Evolutionary conservation across 179 eudicot species (phyloP).

Genomic region (Silene coronaria): DNA sequence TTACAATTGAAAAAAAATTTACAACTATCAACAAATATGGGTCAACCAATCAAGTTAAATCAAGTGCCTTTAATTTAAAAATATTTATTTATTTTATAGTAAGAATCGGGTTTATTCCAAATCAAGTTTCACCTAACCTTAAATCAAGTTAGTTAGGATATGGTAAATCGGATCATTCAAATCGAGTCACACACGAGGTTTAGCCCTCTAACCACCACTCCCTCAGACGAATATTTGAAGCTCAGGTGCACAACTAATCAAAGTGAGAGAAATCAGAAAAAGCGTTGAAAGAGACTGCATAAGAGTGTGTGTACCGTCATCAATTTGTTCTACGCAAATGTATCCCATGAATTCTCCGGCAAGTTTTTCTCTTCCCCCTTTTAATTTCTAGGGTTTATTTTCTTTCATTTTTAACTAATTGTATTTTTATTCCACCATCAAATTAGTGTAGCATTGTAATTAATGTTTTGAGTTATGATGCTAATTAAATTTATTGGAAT

Average conservation of each 20-base stretch:
- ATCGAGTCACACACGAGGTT: too few species aligned
- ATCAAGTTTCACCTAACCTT: too few species aligned
- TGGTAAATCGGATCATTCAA: too few species aligned
- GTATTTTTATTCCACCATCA: neutral
- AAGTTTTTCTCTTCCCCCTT: slow-evolving; percentile 7
- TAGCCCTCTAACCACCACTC: too few species aligned
- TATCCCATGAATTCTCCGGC: slow-evolving; percentile 27
- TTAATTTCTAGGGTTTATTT: slow-evolving; percentile 25
- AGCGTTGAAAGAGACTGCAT: neutral
- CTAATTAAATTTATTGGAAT: neutral
- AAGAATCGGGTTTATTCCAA: too few species aligned
- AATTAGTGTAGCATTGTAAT: neutral
- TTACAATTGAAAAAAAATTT: too few species aligned
- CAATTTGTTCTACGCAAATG: slow-evolving; percentile 11
- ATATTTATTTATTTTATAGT: too few species aligned
- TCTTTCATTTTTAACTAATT: neutral
- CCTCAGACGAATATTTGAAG: too few species aligned
- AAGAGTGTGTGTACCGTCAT: neutral
- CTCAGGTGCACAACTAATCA: neutral
- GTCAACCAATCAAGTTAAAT: too few species aligned
- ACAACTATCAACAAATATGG: too few species aligned
- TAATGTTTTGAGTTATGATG: neutral
- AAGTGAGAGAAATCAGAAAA: neutral
- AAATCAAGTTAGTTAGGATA: too few species aligned
- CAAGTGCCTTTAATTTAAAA: too few species aligned